phyloP scores from a whole-genome alignment of 768 basidiomycete species.

The Mycena olivaceomarginata region DNA sequence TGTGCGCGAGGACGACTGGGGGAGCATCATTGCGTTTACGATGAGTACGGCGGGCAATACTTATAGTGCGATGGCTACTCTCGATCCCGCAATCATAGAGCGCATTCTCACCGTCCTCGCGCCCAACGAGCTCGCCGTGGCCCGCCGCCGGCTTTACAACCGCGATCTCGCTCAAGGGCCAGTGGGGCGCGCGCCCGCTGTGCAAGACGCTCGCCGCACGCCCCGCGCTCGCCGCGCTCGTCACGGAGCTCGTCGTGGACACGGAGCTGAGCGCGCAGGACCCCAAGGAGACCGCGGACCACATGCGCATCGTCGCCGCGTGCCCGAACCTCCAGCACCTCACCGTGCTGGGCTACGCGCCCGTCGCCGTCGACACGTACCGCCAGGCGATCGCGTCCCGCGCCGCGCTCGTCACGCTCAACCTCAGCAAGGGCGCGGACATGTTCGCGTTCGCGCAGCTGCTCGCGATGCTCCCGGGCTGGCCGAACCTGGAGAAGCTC shows the following conservation, averaged over 20 bases:
- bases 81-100: slow-evolving; percentile 23
- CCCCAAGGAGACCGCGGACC: slow-evolving; percentile 31
- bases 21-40: slow-evolving; percentile 87
- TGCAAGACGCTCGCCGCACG: slow-evolving; percentile 23
- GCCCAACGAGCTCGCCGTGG: slow-evolving; percentile 32
- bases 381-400: slow-evolving; percentile 24
- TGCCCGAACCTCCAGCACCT: slow-evolving; percentile 34
- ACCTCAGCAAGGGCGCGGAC: slow-evolving; percentile 32
- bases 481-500: slow-evolving; percentile 34
- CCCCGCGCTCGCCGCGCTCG: slow-evolving; percentile 15
- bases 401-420: slow-evolving; percentile 13
- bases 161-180: slow-evolving; percentile 34
- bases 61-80: neutral
- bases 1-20: slow-evolving; percentile 84
- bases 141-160: slow-evolving; percentile 5
- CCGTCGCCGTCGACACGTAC: slow-evolving; percentile 10
- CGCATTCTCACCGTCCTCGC: slow-evolving; percentile 33
- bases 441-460: slow-evolving; percentile 35
- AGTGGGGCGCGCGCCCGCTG: slow-evolving; percentile 32
- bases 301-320: slow-evolving; percentile 32
- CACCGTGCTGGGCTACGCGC: slow-evolving; percentile 36
- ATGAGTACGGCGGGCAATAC: slow-evolving; percentile 69
- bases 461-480: slow-evolving; percentile 29
- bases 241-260: slow-evolving; percentile 34
- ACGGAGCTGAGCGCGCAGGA: slow-evolving; percentile 37